These are phyloP conservation scores for Petasospora fabianii DNA, from an alignment of 1,139 yeast genomes.

Conservation along the genomic window DNA sequence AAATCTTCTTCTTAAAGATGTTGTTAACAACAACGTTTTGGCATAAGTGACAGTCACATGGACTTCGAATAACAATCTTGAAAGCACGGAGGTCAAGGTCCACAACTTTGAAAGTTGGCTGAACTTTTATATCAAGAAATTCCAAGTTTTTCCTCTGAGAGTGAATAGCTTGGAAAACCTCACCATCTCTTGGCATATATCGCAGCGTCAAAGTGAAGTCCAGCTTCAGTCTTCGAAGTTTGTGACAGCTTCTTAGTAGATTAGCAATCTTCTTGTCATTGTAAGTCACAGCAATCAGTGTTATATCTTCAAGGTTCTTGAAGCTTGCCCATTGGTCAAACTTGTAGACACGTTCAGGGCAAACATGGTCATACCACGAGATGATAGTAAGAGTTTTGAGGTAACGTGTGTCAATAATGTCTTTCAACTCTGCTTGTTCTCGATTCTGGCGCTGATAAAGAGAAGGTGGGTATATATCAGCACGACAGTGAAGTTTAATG, in stretches of 20 bases:
- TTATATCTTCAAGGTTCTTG: conserved; percentile 33
- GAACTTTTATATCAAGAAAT: conserved; percentile 35
- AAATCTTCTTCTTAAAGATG: conserved; percentile 31
- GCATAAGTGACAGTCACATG: conserved; percentile 33
- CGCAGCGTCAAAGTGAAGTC: conserved; percentile 35
- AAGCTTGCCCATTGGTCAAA: conserved; percentile 35
- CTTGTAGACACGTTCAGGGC: conserved; percentile 31
- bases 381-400: conserved; percentile 36
- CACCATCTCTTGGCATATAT: conserved; percentile 31
- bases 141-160: conserved; percentile 32
- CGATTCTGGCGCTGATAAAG: conserved; percentile 23
- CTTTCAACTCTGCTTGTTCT: conserved; percentile 28
- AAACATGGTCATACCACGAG: conserved; percentile 37
- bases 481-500: conserved; percentile 37
- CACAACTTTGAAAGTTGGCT: conserved; percentile 21
- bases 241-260: conserved; percentile 28
- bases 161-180: conserved; percentile 32
- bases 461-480: conserved; percentile 33
- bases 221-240: conserved; percentile 35
- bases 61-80: conserved; percentile 27
- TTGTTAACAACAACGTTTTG: conserved; percentile 27
- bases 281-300: conserved; percentile 36
- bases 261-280: conserved; percentile 29
- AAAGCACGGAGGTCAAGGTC: conserved; percentile 33
- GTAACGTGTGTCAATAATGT: conserved; percentile 33